Evolutionary conservation across 83 land plant species (phyloP).

Genomic region (Diphasiastrum complanatum): DNA sequence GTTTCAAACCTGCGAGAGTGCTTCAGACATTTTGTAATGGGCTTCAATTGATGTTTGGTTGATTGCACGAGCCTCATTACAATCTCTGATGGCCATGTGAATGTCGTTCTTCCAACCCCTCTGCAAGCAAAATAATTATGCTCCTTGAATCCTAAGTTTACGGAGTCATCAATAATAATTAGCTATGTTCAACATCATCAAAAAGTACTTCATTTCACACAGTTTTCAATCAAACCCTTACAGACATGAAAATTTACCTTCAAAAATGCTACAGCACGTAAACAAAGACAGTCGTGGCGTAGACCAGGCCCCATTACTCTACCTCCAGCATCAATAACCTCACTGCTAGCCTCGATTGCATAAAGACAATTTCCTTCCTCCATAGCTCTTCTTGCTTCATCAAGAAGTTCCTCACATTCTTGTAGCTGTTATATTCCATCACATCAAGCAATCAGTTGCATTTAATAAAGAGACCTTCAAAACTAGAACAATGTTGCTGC

Average conservation of each 20-base stretch:
- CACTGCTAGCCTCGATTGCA: constrained; percentile 83
- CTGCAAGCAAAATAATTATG: too few species aligned
- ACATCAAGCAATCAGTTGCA: too few species aligned
- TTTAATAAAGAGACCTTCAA: too few species aligned
- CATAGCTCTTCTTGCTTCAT: constrained; percentile 54
- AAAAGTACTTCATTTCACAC: background rate
- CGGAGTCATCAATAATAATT: too few species aligned
- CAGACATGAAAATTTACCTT: constrained; percentile 46
- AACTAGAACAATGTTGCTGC: too few species aligned
- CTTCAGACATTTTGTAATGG: constrained; percentile 75
- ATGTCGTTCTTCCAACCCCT: constrained; percentile 96
- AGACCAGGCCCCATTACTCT: constrained; percentile 36
- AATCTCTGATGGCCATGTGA: constrained; percentile 95
- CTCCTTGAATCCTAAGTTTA: too few species aligned
- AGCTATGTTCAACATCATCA: background rate
- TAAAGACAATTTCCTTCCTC: constrained; percentile 42
- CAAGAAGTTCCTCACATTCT: constrained; percentile 55
- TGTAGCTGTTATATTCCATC: constrained; percentile 36
- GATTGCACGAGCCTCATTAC: constrained; percentile 62
- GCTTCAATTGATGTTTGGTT: constrained; percentile 61
- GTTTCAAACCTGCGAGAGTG: constrained; percentile 69
- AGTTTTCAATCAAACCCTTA: background rate
- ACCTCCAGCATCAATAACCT: constrained; percentile 67
- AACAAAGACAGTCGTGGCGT: constrained; percentile 69
- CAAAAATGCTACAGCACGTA: constrained; percentile 74